Evolutionary conservation across 2,329 filamentous ascomycete genomes (phyloP).

Genomic region (Dryadomyces sulphureus): DNA sequence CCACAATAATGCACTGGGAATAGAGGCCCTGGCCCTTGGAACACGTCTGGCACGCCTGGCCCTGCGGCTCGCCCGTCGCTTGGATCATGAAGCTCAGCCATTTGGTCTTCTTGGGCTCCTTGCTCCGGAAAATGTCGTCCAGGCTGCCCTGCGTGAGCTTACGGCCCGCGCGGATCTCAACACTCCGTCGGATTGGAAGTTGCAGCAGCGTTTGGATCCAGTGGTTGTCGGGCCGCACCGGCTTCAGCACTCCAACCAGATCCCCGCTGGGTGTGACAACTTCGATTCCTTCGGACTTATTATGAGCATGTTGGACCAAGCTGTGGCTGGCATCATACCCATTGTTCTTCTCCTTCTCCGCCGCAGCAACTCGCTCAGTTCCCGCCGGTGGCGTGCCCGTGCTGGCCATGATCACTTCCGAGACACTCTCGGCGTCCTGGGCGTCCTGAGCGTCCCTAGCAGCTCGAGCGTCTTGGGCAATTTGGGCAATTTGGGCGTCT

Average conservation of each 20-base stretch:
- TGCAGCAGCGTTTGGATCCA: conserved; percentile 22
- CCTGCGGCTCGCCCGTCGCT: conserved; percentile 28
- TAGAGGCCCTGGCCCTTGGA: conserved; percentile 28
- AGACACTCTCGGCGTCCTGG: too few species aligned
- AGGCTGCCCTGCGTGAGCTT: conserved; percentile 25
- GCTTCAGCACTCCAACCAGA: conserved; percentile 22
- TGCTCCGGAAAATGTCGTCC: conserved; percentile 25
- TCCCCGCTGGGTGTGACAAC: conserved; percentile 23
- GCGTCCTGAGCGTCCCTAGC: too few species aligned
- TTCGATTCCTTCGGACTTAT: conserved; percentile 12
- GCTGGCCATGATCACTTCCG: too few species aligned
- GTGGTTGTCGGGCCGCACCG: conserved; percentile 23
- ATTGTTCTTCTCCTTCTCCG: not conserved
- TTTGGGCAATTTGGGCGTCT: conserved; percentile 6
- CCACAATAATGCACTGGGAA: conserved; percentile 28
- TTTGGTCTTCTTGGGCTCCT: conserved; percentile 23
- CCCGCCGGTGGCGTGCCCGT: too few species aligned
- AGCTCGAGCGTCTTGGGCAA: too few species aligned
- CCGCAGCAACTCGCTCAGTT: too few species aligned
- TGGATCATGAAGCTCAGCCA: conserved; percentile 36
- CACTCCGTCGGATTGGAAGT: conserved; percentile 22
- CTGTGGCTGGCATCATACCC: not conserved
- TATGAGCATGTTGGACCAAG: not conserved
- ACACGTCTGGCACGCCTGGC: conserved; percentile 25
- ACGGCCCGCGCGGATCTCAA: conserved; percentile 26